These are phyloP conservation scores for Serendipita sp. DNA, from an alignment of 1,284 basidiomycete species.

Conservation along the genomic window DNA sequence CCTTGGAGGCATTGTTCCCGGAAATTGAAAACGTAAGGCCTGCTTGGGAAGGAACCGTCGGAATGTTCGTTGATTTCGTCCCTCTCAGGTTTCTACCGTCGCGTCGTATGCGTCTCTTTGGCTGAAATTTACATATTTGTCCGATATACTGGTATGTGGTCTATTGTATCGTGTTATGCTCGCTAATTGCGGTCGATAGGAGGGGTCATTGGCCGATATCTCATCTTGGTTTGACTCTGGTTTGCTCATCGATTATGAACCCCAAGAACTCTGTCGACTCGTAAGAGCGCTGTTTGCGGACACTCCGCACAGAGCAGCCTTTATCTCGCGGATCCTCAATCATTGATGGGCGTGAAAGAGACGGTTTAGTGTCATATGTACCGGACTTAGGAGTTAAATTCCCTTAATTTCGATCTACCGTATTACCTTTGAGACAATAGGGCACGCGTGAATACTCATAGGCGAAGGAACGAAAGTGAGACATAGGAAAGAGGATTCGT, in stretches of 20 bases:
- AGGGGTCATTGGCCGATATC: slow-evolving; percentile 87
- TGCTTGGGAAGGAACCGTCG: not conserved
- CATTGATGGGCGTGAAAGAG: too few species aligned
- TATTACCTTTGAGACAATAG: too few species aligned
- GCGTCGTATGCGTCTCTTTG: slow-evolving; percentile 66
- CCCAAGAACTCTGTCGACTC: slow-evolving; percentile 69
- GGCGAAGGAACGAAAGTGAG: slow-evolving; percentile 30
- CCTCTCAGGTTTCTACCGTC: slow-evolving; percentile 18
- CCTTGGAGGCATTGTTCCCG: slow-evolving; percentile 68
- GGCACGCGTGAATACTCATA: too few species aligned
- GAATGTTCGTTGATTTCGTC: not conserved
- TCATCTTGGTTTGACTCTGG: slow-evolving; percentile 87
- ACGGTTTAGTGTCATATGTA: too few species aligned
- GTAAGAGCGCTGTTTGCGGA: slow-evolving; percentile 85
- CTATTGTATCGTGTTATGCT: not conserved
- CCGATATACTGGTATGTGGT: slow-evolving; percentile 66
- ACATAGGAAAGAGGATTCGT: too few species aligned
- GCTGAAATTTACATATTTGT: slow-evolving; percentile 88
- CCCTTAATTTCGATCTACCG: too few species aligned
- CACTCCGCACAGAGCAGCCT: slow-evolving; percentile 64
- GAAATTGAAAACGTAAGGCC: slow-evolving; percentile 40
- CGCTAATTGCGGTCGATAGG: slow-evolving; percentile 30
- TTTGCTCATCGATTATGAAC: slow-evolving; percentile 79
- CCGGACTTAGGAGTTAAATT: too few species aligned
- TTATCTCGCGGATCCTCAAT: slow-evolving; percentile 34